Evolutionary conservation across 2,329 filamentous ascomycete genomes (phyloP).

Genomic region (Apiospora koreana): DNA sequence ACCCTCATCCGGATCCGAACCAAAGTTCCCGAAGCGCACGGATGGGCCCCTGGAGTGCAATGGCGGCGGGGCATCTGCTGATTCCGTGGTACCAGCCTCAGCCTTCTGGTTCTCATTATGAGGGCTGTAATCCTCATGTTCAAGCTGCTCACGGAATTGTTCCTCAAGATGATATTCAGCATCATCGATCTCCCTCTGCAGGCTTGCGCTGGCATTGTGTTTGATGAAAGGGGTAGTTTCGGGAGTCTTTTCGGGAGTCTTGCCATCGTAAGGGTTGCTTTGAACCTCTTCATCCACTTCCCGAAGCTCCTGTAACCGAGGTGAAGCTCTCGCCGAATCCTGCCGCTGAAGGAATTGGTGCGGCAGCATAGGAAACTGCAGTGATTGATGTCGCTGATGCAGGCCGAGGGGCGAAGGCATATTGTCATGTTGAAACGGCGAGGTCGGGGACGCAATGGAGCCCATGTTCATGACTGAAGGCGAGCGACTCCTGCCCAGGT

Average conservation of each 20-base stretch:
- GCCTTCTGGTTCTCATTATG: slow-evolving; percentile 47
- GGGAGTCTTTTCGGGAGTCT: slow-evolving; percentile 50
- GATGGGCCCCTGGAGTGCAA: slow-evolving; percentile 46
- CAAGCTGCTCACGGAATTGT: slow-evolving; percentile 75
- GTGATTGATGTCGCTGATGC: slow-evolving; percentile 56
- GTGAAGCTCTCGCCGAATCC: slow-evolving; percentile 56
- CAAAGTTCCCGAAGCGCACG: slow-evolving; percentile 53
- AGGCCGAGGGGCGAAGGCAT: slow-evolving; percentile 43
- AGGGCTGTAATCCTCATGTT: slow-evolving; percentile 76
- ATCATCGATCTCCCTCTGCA: slow-evolving; percentile 84
- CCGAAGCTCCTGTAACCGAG: slow-evolving; percentile 69
- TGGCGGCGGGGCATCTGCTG: slow-evolving; percentile 23
- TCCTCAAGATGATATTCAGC: slow-evolving; percentile 84
- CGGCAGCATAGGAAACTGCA: slow-evolving; percentile 58
- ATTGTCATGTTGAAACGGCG: slow-evolving; percentile 60
- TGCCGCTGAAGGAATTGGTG: slow-evolving; percentile 58
- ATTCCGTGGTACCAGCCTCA: slow-evolving; percentile 26
- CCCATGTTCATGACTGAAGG: slow-evolving; percentile 60
- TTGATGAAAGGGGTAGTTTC: slow-evolving; percentile 39
- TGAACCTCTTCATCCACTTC: slow-evolving; percentile 68
- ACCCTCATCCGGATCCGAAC: slow-evolving; percentile 53
- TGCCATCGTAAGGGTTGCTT: slow-evolving; percentile 37
- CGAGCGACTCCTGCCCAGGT: slow-evolving; percentile 59
- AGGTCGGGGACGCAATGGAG: slow-evolving; percentile 63
- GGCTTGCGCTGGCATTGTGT: slow-evolving; percentile 74